Evolutionary conservation across 192 early-diverging fungal species (phyloP).

Genomic region (Haplosporangium gracile): DNA sequence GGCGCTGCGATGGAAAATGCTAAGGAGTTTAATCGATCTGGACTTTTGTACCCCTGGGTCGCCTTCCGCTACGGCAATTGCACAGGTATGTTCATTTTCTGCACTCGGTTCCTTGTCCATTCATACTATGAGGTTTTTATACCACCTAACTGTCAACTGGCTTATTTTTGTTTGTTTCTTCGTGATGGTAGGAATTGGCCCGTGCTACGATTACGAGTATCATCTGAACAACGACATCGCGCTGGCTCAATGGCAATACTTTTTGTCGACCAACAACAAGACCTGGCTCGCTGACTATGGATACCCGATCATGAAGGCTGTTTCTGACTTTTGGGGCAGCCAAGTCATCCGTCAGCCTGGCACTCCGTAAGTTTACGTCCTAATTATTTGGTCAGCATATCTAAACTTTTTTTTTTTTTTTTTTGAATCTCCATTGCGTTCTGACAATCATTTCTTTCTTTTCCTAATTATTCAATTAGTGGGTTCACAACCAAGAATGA

Average conservation of each 20-base stretch:
- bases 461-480: background rate
- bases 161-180: background rate
- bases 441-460: background rate
- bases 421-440: background rate
- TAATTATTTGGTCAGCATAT: background rate
- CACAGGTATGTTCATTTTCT: conserved; percentile 25
- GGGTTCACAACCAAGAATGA: conserved; percentile 21
- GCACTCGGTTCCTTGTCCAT: background rate
- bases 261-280: conserved; percentile 32
- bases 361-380: conserved; percentile 26
- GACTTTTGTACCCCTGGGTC: conserved; percentile 52
- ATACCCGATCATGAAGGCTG: conserved; percentile 52
- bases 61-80: conserved; percentile 49
- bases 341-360: conserved; percentile 42
- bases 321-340: conserved; percentile 54
- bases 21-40: conserved; percentile 37
- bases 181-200: conserved; percentile 41
- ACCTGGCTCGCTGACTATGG: conserved; percentile 52
- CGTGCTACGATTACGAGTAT: conserved; percentile 57
- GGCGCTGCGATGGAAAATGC: conserved; percentile 45
- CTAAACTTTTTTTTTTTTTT: background rate
- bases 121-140: background rate
- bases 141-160: background rate
- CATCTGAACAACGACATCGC: conserved; percentile 58
- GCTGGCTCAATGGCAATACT: conserved; percentile 55